A percentile compares a stretch with the other conserved stretches of the same genome.
Conservation (phyloP, 2,329 filamentous ascomycete species). For the Metarhizium brunneum region DNA sequence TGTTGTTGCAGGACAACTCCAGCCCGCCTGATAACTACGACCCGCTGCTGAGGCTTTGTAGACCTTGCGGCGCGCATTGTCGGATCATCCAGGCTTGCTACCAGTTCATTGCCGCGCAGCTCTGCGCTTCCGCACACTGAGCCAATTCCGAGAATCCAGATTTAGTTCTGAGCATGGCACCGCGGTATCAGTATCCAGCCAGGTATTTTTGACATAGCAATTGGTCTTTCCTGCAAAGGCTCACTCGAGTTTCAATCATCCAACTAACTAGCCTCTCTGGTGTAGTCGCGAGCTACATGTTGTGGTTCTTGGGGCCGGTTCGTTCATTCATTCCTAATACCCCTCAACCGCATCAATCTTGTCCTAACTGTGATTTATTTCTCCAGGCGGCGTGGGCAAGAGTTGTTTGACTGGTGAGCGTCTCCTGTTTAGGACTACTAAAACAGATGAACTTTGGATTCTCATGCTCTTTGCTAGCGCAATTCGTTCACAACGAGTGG, state of each 20-base stretch:
- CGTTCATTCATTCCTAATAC: slow-evolving; percentile 17
- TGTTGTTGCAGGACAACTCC: background rate
- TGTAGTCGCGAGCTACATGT: slow-evolving; percentile 69
- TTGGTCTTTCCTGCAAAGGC: background rate
- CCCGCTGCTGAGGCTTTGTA: too few species aligned
- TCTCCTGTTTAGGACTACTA: background rate
- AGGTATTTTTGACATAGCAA: slow-evolving; percentile 3
- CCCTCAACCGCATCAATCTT: slow-evolving; percentile 7
- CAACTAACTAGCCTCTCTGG: slow-evolving; percentile 11
- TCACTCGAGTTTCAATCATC: background rate
- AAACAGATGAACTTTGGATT: background rate
- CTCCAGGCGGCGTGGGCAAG: slow-evolving; percentile 78
- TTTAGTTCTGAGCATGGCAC: slow-evolving; percentile 5
- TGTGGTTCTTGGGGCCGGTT: slow-evolving; percentile 73
- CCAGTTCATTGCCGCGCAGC: background rate
- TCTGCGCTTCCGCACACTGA: background rate
- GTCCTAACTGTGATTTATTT: slow-evolving; percentile 19
- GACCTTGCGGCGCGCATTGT: background rate
- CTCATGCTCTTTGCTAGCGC: slow-evolving; percentile 43
- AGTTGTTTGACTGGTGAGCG: slow-evolving; percentile 77
- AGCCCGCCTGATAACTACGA: background rate
- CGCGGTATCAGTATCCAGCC: slow-evolving; percentile 8
- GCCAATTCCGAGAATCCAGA: background rate
- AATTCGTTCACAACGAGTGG: slow-evolving; percentile 92
- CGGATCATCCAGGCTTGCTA: background rate